A percentile compares a stretch with the other conserved stretches of the same genome.
Evolutionary conservation across 805 yeast species (phyloP).

Genomic region (Huiozyma naganishii): DNA sequence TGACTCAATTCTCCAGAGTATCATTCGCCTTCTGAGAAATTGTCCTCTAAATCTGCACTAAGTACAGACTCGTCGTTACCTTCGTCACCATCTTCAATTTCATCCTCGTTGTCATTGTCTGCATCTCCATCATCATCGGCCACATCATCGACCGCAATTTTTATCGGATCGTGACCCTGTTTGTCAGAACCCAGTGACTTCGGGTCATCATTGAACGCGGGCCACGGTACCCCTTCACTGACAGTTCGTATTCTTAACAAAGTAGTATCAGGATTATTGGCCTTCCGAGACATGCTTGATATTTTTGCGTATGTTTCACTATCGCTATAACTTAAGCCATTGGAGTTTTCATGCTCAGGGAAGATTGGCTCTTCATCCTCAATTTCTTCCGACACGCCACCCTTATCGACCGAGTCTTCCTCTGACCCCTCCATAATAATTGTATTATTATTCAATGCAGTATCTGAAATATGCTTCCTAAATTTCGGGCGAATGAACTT

Average conservation of each 20-base stretch:
- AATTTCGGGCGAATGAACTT: too few species aligned
- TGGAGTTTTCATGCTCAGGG: neutral
- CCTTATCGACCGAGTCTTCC: neutral
- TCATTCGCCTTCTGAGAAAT: slow-evolving; percentile 6
- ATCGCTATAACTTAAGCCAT: slow-evolving; percentile 6
- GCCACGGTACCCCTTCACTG: slow-evolving; percentile 17
- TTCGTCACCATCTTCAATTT: neutral
- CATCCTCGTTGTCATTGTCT: slow-evolving; percentile 5
- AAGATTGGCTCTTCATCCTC: slow-evolving; percentile 1
- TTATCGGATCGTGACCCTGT: too few species aligned
- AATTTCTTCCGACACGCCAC: neutral
- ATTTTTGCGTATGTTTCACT: slow-evolving; percentile 3
- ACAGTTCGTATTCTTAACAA: slow-evolving; percentile 2
- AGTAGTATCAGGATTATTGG: neutral
- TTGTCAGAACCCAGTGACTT: slow-evolving; percentile 6
- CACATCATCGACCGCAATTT: too few species aligned
- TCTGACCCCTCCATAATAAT: neutral
- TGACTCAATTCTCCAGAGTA: too few species aligned
- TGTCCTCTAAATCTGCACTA: slow-evolving; percentile 23
- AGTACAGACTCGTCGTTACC: slow-evolving; percentile 6
- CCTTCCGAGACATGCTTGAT: neutral
- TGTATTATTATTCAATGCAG: neutral
- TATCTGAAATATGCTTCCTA: neutral
- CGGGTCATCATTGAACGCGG: slow-evolving; percentile 8
- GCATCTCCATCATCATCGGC: slow-evolving; percentile 7